Evolutionary conservation across 257 asterid genomes (phyloP), one percentile per base, ranked within the genome.

Genomic region (Lantana camara): DNA sequence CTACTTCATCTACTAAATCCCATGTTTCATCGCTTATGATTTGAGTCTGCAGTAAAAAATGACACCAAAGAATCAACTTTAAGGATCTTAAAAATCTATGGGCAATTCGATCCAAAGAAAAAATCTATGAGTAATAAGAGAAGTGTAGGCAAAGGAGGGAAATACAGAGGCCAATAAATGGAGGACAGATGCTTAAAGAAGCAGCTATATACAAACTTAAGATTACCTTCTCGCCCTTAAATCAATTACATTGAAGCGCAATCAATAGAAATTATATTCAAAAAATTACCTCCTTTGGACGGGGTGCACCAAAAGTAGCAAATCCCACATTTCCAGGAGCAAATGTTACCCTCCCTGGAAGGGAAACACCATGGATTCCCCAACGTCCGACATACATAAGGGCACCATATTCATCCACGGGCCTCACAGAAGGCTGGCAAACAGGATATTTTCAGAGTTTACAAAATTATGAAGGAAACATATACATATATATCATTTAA

Each of bases 311-410:
- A 75, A 93, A 93, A 45, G 96, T 90, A 34, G 83, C 55, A 72
- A 90, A 90, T 27, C 99, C 99, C 41, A 84, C 89, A 81, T 93
- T 93, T 64, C 99, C 99, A 44, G 99, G 99, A 47, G 97, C 91
- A 81, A 90, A 93, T 17, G 99, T 93, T 57, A 87, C 96, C 78
- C 97, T 93, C 76, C 99, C 99, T 38, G 99, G 99, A 75, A 93
- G 89, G 21, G 97, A 87, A 71, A 90, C 82, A 21, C 99, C 99
- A 45, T 82, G 90, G 69, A 87, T 63, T 55, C 97, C 99, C 99
- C 99, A 93, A 51, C 97, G 85, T 75, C 99, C 99, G 30, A 88
- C 90, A 74, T 85, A 73, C 52, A 90, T 35, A 29, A 93, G 83
- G 60, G 95, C 94, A 21, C 97, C 99, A 55, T 87, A 87, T 77